Base-by-base conservation (phyloP, 305 asterid species). In the Rubia tinctorum region DNA sequence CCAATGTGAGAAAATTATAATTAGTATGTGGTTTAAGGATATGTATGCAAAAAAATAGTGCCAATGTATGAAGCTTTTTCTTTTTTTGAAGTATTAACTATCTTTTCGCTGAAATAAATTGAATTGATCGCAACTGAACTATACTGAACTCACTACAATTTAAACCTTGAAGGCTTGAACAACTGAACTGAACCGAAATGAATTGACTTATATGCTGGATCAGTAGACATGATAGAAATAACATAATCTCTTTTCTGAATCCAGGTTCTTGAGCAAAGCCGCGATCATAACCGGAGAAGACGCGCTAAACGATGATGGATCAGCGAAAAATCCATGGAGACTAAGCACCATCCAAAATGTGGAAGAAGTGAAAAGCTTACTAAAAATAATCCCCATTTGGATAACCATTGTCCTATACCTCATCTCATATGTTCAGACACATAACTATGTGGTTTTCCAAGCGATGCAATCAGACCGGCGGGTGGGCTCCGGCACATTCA, bases 241-340 rank as follows among this genome's bases (percentile, higher is more conserved):
- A 37, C 7, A 2, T 4, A 4, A 37, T 37, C 34, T 1, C 6
- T 8, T 7, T 39, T 59, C 27, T 8, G 7, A 39, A 23, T 75
- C 60, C 80, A 91, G 96, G 87, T 88, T 74, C 51, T 74, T 91
- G 45, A 85, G 78, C 69, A 89, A 86, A 82, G 97, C 94, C 18
- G 92, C 96, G 17, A 73, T 89, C 3, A 43, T 72, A 59, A 84
- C 86, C 4, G 75, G 77, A 0, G 85, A 84, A 11, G 97, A 89
- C 64, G 37, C 56, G 7, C 72, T 83, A 42, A 81, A 78, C 56
- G 15, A 75, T 0, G 90, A 89, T 7, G 97, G 96, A 58, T 75
- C 88, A 7, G 86, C 94, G 14, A 47, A 23, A 25, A 23, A 75
- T 72, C 90, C 89, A 4, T 89, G 96, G 96, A 79, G 72, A 2